Percentiles rank a stretch among this genome's conserved stretches.
phyloP scores from a whole-genome alignment of 129 eudicot species.

The Tagetes patula region DNA sequence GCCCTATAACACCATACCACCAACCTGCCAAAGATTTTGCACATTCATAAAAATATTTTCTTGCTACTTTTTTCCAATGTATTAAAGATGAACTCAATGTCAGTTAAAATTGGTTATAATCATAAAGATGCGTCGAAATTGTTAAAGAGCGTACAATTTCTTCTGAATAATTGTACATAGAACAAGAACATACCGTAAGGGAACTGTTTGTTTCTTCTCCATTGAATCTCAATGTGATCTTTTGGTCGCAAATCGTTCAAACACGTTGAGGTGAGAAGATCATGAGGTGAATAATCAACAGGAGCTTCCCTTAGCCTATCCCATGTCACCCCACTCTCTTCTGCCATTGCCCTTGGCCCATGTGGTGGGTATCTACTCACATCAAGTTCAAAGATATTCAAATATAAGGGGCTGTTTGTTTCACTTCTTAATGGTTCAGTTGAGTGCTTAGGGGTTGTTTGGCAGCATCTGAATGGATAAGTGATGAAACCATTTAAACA shows the following conservation, averaged over 20 bases:
- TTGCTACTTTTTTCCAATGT: not conserved
- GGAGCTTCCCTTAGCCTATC: conserved; percentile 65
- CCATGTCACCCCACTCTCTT: conserved; percentile 67
- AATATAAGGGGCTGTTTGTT: not conserved
- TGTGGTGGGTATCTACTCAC: conserved; percentile 71
- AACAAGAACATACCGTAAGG: conserved; percentile 54
- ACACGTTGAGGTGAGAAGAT: conserved; percentile 60
- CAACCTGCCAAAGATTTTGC: conserved; percentile 51
- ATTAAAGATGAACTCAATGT: not conserved
- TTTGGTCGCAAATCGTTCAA: conserved; percentile 55
- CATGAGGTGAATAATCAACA: conserved; percentile 54
- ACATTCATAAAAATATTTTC: not conserved
- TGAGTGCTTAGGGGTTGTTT: too few species aligned
- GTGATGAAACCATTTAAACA: not conserved
- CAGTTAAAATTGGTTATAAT: too few species aligned
- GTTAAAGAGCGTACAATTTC: not conserved
- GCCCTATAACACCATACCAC: conserved; percentile 94
- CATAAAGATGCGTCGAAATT: too few species aligned
- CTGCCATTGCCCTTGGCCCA: conserved; percentile 56
- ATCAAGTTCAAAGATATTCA: not conserved
- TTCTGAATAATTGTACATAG: not conserved
- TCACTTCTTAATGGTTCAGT: too few species aligned
- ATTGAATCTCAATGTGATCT: conserved; percentile 83
- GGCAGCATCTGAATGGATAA: too few species aligned
- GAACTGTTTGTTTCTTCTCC: conserved; percentile 83